Conservation (phyloP, 176 grass and related monocot species). For the Miscanthus lutarioriparius region DNA sequence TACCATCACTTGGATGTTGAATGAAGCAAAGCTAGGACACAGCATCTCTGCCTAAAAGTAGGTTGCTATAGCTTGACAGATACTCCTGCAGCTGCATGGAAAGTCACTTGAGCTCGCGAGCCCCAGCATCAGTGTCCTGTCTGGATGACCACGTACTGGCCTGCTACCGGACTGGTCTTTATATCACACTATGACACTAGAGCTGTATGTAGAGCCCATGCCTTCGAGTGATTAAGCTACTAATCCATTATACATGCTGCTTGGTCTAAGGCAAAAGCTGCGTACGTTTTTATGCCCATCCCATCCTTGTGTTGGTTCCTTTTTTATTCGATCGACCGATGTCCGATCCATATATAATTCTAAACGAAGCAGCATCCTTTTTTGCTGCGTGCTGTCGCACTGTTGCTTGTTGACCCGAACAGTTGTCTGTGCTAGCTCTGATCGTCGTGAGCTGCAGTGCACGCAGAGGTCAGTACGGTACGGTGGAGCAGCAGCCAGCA, state of each 20-base stretch:
- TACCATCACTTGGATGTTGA: not conserved
- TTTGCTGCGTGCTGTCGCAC: not conserved
- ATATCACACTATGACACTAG: not conserved
- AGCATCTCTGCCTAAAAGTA: not conserved
- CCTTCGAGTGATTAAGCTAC: not conserved
- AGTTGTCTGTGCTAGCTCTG: not conserved
- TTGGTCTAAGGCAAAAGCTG: not conserved
- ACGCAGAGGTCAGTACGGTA: not conserved
- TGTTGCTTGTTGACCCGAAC: conserved; percentile 16
- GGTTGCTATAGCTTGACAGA: not conserved
- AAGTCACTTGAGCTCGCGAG: not conserved
- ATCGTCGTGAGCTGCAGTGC: not conserved
- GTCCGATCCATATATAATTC: not conserved
- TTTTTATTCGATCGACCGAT: not conserved
- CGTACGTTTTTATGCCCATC: not conserved
- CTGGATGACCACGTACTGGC: not conserved
- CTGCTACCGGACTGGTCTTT: not conserved
- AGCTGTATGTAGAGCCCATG: not conserved
- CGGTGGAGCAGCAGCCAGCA: not conserved
- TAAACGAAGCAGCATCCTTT: not conserved
- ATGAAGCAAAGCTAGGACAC: not conserved
- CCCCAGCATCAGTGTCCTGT: not conserved
- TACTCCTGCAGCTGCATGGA: not conserved
- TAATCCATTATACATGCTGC: not conserved
- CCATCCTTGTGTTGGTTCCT: not conserved